Conservation (phyloP, 495 filamentous ascomycete species). For the Neurospora pannonica region DNA sequence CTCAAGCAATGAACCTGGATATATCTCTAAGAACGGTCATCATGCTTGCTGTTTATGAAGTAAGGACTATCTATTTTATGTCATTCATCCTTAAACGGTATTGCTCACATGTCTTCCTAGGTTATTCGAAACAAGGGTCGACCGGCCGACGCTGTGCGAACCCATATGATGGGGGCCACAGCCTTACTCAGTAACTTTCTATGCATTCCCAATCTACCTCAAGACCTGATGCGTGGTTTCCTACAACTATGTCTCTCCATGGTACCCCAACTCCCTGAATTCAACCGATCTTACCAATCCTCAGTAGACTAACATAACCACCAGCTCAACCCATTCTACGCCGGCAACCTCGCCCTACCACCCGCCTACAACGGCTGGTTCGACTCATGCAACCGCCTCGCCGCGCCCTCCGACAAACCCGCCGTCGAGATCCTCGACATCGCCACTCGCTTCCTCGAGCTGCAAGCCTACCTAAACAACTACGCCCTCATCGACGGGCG, state of each 20-base stretch:
- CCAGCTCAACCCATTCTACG: slow-evolving; percentile 28
- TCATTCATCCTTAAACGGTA: background rate
- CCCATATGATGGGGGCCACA: slow-evolving; percentile 36
- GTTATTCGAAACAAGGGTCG: slow-evolving; percentile 13
- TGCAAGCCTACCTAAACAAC: slow-evolving; percentile 19
- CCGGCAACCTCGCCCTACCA: slow-evolving; percentile 22
- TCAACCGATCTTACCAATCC: slow-evolving; percentile 8
- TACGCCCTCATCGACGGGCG: slow-evolving; percentile 24
- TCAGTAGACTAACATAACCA: background rate
- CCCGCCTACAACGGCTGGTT: slow-evolving; percentile 28
- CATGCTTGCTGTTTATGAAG: slow-evolving; percentile 40
- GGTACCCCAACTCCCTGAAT: slow-evolving; percentile 19
- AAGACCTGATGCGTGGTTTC: slow-evolving; percentile 24
- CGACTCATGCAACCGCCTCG: slow-evolving; percentile 16
- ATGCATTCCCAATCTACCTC: slow-evolving; percentile 15
- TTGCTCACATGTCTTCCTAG: slow-evolving; percentile 1
- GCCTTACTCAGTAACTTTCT: slow-evolving; percentile 29
- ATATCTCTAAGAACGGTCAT: slow-evolving; percentile 27
- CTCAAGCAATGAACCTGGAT: slow-evolving; percentile 16
- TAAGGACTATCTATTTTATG: slow-evolving; percentile 4
- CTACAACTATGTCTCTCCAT: slow-evolving; percentile 37
- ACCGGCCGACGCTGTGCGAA: slow-evolving; percentile 25
- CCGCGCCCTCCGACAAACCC: slow-evolving; percentile 14
- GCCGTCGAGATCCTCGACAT: slow-evolving; percentile 24
- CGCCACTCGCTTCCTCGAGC: slow-evolving; percentile 23